These are phyloP conservation scores for Podaxis sp. DNA, from an alignment of 768 basidiomycete species.

Conservation along the genomic window DNA sequence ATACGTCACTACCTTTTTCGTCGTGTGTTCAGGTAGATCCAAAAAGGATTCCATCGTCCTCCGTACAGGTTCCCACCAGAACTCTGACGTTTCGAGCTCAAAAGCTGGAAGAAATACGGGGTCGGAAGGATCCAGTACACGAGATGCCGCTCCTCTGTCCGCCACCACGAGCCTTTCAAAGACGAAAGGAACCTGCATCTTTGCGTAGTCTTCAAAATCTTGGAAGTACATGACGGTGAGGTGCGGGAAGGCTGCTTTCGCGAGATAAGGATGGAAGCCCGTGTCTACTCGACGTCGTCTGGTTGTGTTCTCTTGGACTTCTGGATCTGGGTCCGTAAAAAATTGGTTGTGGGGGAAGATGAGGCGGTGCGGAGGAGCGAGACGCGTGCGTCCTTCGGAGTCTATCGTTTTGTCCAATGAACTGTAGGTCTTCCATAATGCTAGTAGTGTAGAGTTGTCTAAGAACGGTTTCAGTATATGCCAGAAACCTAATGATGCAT, in stretches of 20 bases:
- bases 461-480: conserved; percentile 15
- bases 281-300: conserved; percentile 46
- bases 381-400: conserved; percentile 40
- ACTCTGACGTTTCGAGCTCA: conserved; percentile 37
- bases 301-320: conserved; percentile 29
- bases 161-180: conserved; percentile 74
- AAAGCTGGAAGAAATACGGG: conserved; percentile 42
- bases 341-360: conserved; percentile 68
- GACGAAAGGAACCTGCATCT: conserved; percentile 65
- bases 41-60: conserved; percentile 40
- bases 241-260: conserved; percentile 70
- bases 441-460: conserved; percentile 71
- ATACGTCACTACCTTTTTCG: conserved; percentile 58
- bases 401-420: conserved; percentile 48
- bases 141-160: conserved; percentile 64
- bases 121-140: conserved; percentile 22
- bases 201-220: conserved; percentile 76
- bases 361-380: conserved; percentile 67
- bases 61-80: conserved; percentile 71
- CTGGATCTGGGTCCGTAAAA: conserved; percentile 44
- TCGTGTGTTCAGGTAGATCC: conserved; percentile 15
- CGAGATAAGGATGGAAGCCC: conserved; percentile 69
- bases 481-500: background rate
- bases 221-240: conserved; percentile 62
- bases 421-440: conserved; percentile 75